A percentile compares a stretch with the other conserved stretches of the same genome.
Evolutionary conservation across 2,329 filamentous ascomycete genomes (phyloP).

Genomic region (Hypoxylon sp.): DNA sequence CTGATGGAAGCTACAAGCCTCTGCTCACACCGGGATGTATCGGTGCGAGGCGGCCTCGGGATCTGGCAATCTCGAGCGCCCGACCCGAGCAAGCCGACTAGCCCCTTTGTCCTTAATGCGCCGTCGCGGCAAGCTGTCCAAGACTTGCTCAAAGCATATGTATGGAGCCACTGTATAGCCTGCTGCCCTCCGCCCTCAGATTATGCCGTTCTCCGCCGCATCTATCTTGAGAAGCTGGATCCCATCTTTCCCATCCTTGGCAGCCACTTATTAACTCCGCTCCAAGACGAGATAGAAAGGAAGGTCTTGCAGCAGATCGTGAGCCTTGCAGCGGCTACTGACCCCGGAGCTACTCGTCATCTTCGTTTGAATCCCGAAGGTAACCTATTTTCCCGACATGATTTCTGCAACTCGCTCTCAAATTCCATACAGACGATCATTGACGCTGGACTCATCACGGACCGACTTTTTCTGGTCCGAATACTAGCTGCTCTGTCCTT

Average conservation of each 20-base stretch:
- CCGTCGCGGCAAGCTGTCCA: constrained; percentile 48
- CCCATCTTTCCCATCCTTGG: constrained; percentile 67
- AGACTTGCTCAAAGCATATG: constrained; percentile 55
- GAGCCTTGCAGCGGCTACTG: constrained; percentile 66
- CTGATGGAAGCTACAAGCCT: constrained; percentile 67
- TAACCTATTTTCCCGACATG: constrained; percentile 57
- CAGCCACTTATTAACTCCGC: constrained; percentile 38
- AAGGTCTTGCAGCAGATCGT: constrained; percentile 66
- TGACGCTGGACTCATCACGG: constrained; percentile 65
- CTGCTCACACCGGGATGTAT: constrained; percentile 53
- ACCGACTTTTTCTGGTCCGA: constrained; percentile 68
- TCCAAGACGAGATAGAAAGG: constrained; percentile 50
- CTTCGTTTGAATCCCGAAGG: constrained; percentile 60
- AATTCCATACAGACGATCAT: constrained; percentile 63
- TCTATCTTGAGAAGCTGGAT: constrained; percentile 66
- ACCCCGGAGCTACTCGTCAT: constrained; percentile 59
- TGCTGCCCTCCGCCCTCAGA: constrained; percentile 62
- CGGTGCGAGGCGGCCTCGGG: constrained; percentile 66
- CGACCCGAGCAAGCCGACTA: constrained; percentile 46
- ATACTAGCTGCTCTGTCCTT: constrained; percentile 67
- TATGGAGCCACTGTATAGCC: constrained; percentile 60
- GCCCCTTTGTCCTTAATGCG: constrained; percentile 49
- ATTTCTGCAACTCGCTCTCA: constrained; percentile 63
- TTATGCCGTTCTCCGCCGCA: constrained; percentile 58
- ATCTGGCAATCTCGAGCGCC: constrained; percentile 62